Percentiles rank a stretch among this genome's conserved stretches.
Evolutionary conservation across 345 rosid genomes (phyloP).

Genomic region (Salix koriyanagi): DNA sequence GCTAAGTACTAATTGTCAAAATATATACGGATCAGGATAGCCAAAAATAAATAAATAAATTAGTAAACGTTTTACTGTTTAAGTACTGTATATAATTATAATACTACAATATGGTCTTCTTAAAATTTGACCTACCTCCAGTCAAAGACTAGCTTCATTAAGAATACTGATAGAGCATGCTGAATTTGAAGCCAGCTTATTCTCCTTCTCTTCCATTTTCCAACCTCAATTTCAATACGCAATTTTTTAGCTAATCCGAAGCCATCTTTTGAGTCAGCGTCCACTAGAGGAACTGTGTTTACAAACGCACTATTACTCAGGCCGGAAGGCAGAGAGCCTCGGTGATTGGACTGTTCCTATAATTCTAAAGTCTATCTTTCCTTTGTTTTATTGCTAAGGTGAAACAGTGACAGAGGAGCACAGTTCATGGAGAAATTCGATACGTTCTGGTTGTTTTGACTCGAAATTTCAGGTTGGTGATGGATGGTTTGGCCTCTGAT

Average conservation of each 20-base stretch:
- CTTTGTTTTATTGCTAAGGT: neutral
- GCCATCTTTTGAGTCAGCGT: slow-evolving; percentile 1
- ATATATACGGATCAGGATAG: neutral
- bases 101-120: neutral
- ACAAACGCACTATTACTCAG: neutral
- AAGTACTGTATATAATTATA: neutral
- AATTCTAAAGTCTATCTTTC: neutral
- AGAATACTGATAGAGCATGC: neutral
- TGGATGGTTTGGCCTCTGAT: neutral
- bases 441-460: neutral
- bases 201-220: neutral
- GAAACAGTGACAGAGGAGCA: neutral
- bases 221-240: slow-evolving; percentile 9
- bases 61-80: neutral
- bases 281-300: neutral
- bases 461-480: neutral
- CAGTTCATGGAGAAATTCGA: neutral
- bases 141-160: slow-evolving; percentile 21
- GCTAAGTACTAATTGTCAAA: neutral
- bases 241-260: neutral
- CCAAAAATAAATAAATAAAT: too few relatives aligned
- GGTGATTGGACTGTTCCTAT: neutral
- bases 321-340: neutral
- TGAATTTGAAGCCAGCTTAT: neutral
- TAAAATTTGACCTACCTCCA: neutral